phyloP scores from a whole-genome alignment of 2,329 filamentous ascomycete species.

The Pestalotiopsis sp. region DNA sequence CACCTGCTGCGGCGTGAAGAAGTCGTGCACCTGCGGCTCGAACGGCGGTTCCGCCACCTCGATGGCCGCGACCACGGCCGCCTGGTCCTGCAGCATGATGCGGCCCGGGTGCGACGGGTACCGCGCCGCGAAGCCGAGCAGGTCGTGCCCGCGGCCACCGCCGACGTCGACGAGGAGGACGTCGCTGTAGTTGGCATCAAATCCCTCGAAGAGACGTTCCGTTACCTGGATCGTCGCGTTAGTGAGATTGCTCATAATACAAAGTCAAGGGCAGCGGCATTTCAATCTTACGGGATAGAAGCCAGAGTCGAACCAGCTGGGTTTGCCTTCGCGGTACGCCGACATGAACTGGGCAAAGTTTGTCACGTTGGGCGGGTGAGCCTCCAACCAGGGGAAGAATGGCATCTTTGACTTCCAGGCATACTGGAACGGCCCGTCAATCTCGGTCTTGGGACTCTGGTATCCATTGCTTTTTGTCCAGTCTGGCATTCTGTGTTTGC shows the following conservation, averaged over 20 bases:
- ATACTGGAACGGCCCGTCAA: constrained; percentile 4
- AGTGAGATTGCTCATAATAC: not conserved
- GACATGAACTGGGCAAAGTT: constrained; percentile 7
- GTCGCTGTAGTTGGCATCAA: constrained; percentile 5
- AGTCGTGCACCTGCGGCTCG: constrained; percentile 24
- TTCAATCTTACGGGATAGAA: not conserved
- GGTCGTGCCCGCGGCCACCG: constrained; percentile 4
- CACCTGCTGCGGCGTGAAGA: constrained; percentile 33
- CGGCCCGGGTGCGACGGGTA: not conserved
- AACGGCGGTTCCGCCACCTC: not conserved
- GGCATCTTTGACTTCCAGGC: not conserved
- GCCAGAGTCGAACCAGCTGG: constrained; percentile 2
- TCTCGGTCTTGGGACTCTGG: constrained; percentile 1
- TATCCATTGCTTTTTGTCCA: not conserved
- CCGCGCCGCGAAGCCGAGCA: not conserved
- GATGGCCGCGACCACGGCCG: not conserved
- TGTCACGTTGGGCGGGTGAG: not conserved
- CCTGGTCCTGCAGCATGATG: constrained; percentile 4
- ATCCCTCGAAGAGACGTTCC: constrained; percentile 1
- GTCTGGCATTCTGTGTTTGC: not conserved
- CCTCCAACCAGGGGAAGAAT: constrained; percentile 2
- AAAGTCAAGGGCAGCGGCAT: too few relatives aligned
- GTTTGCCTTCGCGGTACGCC: constrained; percentile 2
- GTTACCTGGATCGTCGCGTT: not conserved
- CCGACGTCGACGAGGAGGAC: not conserved